Percentiles rank a stretch among this genome's conserved stretches.
Conservation (phyloP, 1,284 basidiomycete genomes). For the Salmacisia buchloeana region DNA sequence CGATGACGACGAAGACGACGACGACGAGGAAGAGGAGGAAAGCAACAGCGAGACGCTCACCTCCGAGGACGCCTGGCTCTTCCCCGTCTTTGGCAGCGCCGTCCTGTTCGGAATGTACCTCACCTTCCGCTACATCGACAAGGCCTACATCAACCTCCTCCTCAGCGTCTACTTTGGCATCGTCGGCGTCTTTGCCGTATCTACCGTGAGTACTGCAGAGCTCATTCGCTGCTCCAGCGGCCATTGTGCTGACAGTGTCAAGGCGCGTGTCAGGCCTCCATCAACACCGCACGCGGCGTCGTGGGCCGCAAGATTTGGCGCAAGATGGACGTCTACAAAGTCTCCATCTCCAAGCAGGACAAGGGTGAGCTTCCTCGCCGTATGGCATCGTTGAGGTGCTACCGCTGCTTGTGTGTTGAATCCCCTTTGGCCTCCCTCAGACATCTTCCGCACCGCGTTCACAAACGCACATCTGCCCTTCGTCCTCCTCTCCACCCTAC, state of each 20-base stretch:
- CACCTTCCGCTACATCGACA: slow-evolving; percentile 47
- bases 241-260: background rate
- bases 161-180: slow-evolving; percentile 46
- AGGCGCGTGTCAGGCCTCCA: background rate
- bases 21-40: slow-evolving; percentile 31
- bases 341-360: slow-evolving; percentile 22
- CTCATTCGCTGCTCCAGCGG: background rate
- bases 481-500: slow-evolving; percentile 62
- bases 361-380: slow-evolving; percentile 16
- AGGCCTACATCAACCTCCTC: slow-evolving; percentile 36
- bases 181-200: slow-evolving; percentile 37
- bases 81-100: slow-evolving; percentile 43
- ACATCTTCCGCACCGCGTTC: slow-evolving; percentile 1
- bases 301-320: slow-evolving; percentile 24
- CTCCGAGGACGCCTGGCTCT: slow-evolving; percentile 41
- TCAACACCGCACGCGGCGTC: slow-evolving; percentile 12
- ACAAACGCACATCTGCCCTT: background rate
- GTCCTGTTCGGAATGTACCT: slow-evolving; percentile 42
- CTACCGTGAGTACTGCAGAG: slow-evolving; percentile 17
- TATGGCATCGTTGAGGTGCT: background rate
- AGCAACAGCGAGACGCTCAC: slow-evolving; percentile 27
- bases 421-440: background rate
- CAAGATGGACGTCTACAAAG: slow-evolving; percentile 27
- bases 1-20: slow-evolving; percentile 28
- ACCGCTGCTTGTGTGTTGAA: background rate